Conservation (phyloP, 2,329 filamentous ascomycete species). For the Aspergillus neoniger region DNA sequence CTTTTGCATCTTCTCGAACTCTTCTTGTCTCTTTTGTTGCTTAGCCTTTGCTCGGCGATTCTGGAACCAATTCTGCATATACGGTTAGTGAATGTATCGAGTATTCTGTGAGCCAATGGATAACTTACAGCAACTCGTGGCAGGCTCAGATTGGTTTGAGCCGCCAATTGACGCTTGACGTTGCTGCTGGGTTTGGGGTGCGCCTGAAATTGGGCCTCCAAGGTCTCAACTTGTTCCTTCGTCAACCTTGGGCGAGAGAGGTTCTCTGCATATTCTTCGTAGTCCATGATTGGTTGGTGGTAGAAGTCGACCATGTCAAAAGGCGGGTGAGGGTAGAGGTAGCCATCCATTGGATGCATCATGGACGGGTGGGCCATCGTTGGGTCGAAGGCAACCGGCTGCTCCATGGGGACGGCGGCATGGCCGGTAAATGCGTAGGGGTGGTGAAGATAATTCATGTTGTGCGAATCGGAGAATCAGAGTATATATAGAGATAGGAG, state of each 20-base stretch:
- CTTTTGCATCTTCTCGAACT: slow-evolving; percentile 50
- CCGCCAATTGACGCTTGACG: slow-evolving; percentile 52
- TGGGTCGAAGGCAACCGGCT: slow-evolving; percentile 39
- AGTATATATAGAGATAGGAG: slow-evolving; percentile 7
- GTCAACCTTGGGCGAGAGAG: slow-evolving; percentile 52
- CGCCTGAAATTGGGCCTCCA: slow-evolving; percentile 53
- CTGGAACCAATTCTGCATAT: slow-evolving; percentile 54
- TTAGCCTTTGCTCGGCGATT: slow-evolving; percentile 56
- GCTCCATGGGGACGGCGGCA: slow-evolving; percentile 40
- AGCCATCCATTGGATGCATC: slow-evolving; percentile 42
- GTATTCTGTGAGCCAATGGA: slow-evolving; percentile 1
- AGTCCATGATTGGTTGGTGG: slow-evolving; percentile 45
- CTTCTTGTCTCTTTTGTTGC: slow-evolving; percentile 53
- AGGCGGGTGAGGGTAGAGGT: slow-evolving; percentile 40
- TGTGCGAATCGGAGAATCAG: slow-evolving; percentile 15
- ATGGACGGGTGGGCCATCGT: slow-evolving; percentile 41
- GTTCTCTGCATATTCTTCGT: slow-evolving; percentile 51
- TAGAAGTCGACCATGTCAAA: slow-evolving; percentile 48
- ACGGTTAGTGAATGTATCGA: slow-evolving; percentile 14
- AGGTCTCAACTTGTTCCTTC: slow-evolving; percentile 53
- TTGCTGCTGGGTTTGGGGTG: slow-evolving; percentile 55
- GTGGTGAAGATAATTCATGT: slow-evolving; percentile 45
- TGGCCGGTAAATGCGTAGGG: slow-evolving; percentile 40
- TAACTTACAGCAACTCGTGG: slow-evolving; percentile 52
- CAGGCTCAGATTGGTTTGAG: slow-evolving; percentile 51